Evolutionary conservation across 345 rosid species (phyloP).

Genomic region (Gossypium raimondii): DNA sequence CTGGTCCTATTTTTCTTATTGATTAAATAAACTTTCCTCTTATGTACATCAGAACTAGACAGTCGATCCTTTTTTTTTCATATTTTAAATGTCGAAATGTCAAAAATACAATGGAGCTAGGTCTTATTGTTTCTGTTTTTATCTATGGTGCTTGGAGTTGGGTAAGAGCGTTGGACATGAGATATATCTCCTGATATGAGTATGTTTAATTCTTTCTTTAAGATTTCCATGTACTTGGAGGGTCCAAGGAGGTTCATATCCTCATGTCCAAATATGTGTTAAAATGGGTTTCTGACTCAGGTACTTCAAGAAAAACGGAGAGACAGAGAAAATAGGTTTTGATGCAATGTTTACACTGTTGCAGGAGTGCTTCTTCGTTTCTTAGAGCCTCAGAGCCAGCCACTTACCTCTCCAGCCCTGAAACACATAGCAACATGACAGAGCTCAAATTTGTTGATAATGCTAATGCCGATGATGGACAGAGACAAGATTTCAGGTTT

Average conservation of each 20-base stretch:
- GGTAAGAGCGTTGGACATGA: no score
- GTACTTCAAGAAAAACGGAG: no score
- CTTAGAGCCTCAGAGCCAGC: constrained; percentile 52
- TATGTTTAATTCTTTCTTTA: no score
- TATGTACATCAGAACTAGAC: not conserved
- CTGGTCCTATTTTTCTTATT: not conserved
- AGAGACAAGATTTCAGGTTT: constrained; percentile 42
- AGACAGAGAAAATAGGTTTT: not conserved
- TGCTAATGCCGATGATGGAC: constrained; percentile 21
- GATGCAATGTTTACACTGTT: constrained; percentile 10
- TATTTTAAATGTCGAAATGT: not conserved
- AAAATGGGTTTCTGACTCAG: not conserved
- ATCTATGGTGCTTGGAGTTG: no score
- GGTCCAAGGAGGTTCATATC: not conserved
- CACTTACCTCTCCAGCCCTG: constrained; percentile 30
- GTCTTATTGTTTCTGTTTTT: not conserved
- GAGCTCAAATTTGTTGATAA: constrained; percentile 35
- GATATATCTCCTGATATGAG: no score
- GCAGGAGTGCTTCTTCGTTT: constrained; percentile 75
- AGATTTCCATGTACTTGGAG: no score
- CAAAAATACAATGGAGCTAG: not conserved
- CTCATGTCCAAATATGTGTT: not conserved
- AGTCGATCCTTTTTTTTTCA: not conserved
- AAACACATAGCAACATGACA: constrained; percentile 31
- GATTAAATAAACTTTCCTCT: not conserved